Conservation (phyloP, 371 early-diverging fungal genomes). For the Mucor piriformis region DNA sequence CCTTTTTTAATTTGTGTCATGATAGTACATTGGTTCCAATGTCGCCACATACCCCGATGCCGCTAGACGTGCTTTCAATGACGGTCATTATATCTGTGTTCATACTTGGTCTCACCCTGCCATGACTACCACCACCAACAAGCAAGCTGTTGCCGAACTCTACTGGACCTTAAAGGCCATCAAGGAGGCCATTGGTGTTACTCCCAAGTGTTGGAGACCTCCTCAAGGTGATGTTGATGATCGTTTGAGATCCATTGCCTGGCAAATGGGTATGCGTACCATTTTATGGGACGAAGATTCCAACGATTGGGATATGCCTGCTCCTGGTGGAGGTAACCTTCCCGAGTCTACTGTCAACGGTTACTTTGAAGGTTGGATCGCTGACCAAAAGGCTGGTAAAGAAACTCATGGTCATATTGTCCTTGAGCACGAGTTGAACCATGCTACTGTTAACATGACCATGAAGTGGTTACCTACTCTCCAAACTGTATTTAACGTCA, state of each 20-base stretch:
- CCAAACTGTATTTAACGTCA: conserved; percentile 42
- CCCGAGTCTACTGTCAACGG: conserved; percentile 21
- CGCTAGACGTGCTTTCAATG: conserved; percentile 29
- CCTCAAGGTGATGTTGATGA: conserved; percentile 61
- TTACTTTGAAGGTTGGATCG: conserved; percentile 41
- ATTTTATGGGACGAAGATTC: conserved; percentile 40
- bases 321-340: conserved; percentile 43
- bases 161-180: conserved; percentile 56
- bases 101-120: conserved; percentile 64
- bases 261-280: conserved; percentile 54
- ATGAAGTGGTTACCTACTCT: conserved; percentile 49
- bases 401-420: conserved; percentile 47
- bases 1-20: too few species aligned
- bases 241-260: conserved; percentile 53
- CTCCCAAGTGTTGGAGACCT: conserved; percentile 61
- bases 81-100: conserved; percentile 36
- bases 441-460: conserved; percentile 47
- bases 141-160: conserved; percentile 59
- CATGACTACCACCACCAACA: conserved; percentile 57
- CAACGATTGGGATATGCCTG: conserved; percentile 45
- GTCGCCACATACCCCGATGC: conserved; percentile 30
- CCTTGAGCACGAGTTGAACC: conserved; percentile 53
- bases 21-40: conserved; percentile 31
- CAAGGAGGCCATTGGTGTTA: conserved; percentile 55
- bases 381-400: conserved; percentile 28